Conservation (phyloP, 805 yeast genomes). For the Saccharomycopsis schoenii region DNA sequence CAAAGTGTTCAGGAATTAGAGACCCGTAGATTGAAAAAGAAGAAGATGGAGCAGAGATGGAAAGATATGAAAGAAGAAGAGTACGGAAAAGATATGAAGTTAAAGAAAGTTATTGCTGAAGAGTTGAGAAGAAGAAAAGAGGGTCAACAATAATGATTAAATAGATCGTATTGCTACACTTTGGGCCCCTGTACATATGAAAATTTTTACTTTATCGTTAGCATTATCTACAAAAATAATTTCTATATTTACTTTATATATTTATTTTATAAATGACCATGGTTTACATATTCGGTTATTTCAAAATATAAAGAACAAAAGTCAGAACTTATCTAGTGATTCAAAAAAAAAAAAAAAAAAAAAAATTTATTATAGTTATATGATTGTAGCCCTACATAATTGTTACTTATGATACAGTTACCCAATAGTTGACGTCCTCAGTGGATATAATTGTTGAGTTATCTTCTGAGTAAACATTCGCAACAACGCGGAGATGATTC, state of each 20-base stretch:
- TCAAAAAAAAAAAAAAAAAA: not conserved
- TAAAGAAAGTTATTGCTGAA: conserved; percentile 53
- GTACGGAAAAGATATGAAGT: conserved; percentile 64
- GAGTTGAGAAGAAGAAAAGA: conserved; percentile 31
- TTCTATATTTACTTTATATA: not conserved
- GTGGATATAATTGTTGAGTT: conserved; percentile 21
- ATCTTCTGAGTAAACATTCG: conserved; percentile 16
- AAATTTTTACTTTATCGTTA: not conserved
- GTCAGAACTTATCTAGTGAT: not conserved
- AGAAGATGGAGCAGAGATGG: conserved; percentile 45
- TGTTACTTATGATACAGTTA: conserved; percentile 24
- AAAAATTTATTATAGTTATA: not conserved
- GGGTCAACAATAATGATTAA: not conserved
- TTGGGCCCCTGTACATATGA: not conserved
- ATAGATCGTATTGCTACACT: not conserved
- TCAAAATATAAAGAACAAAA: not conserved
- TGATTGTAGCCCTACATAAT: not conserved
- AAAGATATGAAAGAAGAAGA: conserved; percentile 63
- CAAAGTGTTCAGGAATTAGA: conserved; percentile 40
- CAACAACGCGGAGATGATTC: conserved; percentile 27
- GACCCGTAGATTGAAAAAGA: conserved; percentile 48
- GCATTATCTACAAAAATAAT: not conserved
- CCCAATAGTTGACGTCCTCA: conserved; percentile 33
- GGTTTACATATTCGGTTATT: not conserved
- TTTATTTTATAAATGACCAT: not conserved